A percentile compares a stretch with the other conserved stretches of the same genome.
phyloP scores from a whole-genome alignment of 148 eudicot species.

The Rhododendron kiyosumense region DNA sequence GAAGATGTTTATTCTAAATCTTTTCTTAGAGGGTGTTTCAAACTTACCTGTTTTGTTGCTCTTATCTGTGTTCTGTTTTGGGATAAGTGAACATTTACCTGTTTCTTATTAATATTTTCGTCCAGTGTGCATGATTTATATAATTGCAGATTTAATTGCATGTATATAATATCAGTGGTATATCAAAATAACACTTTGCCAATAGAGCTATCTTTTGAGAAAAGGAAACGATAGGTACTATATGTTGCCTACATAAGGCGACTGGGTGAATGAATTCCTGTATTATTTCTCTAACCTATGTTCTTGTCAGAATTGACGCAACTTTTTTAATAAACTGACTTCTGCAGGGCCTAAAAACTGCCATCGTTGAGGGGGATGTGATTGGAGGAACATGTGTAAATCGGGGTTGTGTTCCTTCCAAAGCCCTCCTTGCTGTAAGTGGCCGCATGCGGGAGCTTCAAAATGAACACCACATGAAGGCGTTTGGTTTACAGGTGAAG shows the following conservation, averaged over 20 bases:
- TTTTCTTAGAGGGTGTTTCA: neutral
- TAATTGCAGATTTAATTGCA: neutral
- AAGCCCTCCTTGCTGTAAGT: conserved; percentile 97
- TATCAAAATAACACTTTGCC: neutral
- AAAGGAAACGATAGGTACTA: neutral
- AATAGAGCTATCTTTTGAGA: neutral
- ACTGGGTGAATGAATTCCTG: neutral
- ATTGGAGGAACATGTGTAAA: conserved; percentile 99
- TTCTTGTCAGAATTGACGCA: neutral
- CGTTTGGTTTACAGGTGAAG: conserved; percentile 93
- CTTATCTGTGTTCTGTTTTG: neutral
- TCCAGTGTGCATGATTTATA: neutral
- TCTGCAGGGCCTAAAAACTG: conserved; percentile 93
- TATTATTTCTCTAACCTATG: neutral
- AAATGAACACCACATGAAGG: conserved; percentile 92
- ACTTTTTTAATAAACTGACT: neutral
- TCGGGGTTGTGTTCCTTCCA: conserved; percentile 99
- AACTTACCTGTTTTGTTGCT: neutral
- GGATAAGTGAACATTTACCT: neutral
- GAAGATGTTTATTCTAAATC: neutral
- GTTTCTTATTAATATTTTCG: neutral
- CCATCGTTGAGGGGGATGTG: conserved; percentile 98
- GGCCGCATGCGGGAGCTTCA: conserved; percentile 99
- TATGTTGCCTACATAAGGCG: neutral
- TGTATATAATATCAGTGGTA: neutral